phyloP scores from a whole-genome alignment of 306 rosid genomes.

The Albizia julibrissin region DNA sequence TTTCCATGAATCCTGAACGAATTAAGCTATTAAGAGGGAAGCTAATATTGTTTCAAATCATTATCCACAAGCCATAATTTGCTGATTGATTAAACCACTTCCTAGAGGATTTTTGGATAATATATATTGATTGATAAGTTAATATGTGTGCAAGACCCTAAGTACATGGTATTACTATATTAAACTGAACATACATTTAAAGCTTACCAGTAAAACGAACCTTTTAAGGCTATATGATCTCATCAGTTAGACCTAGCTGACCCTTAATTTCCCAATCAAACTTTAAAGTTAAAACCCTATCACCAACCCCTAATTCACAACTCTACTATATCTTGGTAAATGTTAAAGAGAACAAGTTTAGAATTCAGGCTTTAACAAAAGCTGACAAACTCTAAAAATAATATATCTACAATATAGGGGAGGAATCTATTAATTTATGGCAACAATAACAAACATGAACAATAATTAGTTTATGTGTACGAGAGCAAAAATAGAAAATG shows the following conservation, averaged over 20 bases:
- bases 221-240: background rate
- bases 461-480: background rate
- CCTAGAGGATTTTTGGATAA: background rate
- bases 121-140: background rate
- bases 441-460: background rate
- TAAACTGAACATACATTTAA: background rate
- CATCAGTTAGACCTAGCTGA: background rate
- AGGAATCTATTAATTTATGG: background rate
- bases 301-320: background rate
- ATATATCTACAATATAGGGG: background rate
- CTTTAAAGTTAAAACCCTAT: background rate
- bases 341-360: background rate
- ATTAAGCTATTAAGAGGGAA: too few relatives aligned
- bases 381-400: background rate
- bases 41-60: too few relatives aligned
- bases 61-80: too few relatives aligned
- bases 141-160: background rate
- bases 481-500: background rate
- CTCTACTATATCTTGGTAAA: background rate
- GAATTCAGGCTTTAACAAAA: background rate
- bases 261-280: background rate
- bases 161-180: background rate
- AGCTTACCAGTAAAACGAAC: background rate
- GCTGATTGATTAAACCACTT: too few relatives aligned
- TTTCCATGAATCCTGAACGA: too few relatives aligned